Evolutionary conservation across 1,284 basidiomycete genomes (phyloP).

Genomic region (Boletus albobrunnescens): DNA sequence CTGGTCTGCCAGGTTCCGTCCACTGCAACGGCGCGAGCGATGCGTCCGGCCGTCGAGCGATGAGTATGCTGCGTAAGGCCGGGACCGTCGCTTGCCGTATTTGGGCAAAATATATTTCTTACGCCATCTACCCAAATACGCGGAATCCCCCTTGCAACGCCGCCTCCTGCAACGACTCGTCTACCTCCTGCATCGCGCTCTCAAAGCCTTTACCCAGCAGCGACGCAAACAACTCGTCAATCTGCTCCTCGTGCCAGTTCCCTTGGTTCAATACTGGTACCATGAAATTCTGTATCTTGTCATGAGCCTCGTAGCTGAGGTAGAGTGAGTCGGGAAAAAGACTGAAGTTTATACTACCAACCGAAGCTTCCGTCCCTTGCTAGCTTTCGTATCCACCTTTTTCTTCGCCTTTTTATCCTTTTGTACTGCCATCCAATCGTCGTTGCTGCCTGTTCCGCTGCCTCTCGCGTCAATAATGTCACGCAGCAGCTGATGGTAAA

Average conservation of each 20-base stretch:
- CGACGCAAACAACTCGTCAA: slow-evolving; percentile 87
- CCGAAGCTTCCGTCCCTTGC: slow-evolving; percentile 86
- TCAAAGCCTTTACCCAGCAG: slow-evolving; percentile 72
- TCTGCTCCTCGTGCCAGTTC: slow-evolving; percentile 88
- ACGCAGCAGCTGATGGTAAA: slow-evolving; percentile 84
- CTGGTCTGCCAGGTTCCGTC: not conserved
- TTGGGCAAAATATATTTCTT: slow-evolving; percentile 22
- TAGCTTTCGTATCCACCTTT: slow-evolving; percentile 88
- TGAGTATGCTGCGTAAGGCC: slow-evolving; percentile 11
- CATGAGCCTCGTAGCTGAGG: slow-evolving; percentile 82
- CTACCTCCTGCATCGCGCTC: slow-evolving; percentile 23
- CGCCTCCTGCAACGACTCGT: slow-evolving; percentile 27
- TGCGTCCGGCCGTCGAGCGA: too few species aligned
- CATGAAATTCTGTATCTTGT: slow-evolving; percentile 93
- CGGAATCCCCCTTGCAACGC: slow-evolving; percentile 45
- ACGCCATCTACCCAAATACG: slow-evolving; percentile 48
- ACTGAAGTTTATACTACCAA: slow-evolving; percentile 32
- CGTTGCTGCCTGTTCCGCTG: slow-evolving; percentile 38
- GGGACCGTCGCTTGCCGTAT: slow-evolving; percentile 20
- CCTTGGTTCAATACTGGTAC: slow-evolving; percentile 70
- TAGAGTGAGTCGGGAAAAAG: slow-evolving; percentile 8
- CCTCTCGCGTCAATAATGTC: slow-evolving; percentile 80
- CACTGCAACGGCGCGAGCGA: not conserved
- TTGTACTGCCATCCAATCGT: slow-evolving; percentile 65
- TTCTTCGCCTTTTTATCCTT: slow-evolving; percentile 71